Base-by-base conservation (phyloP, 352 stramenopile species). In the Aphanomyces euteiches region DNA sequence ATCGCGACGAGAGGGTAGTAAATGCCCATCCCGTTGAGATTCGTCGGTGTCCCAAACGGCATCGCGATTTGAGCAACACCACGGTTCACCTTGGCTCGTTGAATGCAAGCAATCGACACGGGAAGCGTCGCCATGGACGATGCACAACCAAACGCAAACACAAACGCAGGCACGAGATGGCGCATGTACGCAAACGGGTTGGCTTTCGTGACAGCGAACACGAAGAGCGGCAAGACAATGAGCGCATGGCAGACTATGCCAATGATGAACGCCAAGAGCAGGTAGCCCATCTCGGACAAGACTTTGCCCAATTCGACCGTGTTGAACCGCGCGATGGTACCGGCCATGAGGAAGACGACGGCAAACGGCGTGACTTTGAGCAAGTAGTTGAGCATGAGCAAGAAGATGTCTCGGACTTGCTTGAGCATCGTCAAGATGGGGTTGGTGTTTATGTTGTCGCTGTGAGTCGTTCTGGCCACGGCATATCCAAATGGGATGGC, bases 171-270 rank as follows among this genome's bases (percentile, higher is more conserved):
- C 48, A 81, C 45, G 81, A 93, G 88, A 53, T 80, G 69, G 37
- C 72, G 67, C 79, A 91, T 90, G 81, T 91, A 79, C 5, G 50
- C 43, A 77, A 87, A 92, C 47, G 85, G 85, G 73, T 90, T 91
- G 68, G 75, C 84, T 2, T 80, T 78, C 34, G 84, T 84, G 47
- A 85, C 66, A 38, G 88, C 2, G 67, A 90, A 93, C 43, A 91
- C 79, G n/a, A 93, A 67, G 13, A 78, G 47, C 8, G 85, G 85
- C 69, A 84, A 80, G 17, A 87, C 66, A 36, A 91, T 54, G 34
- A 90, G 19, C 48, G 85, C 73, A 56, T 91, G 82, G 8, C 85
- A 28, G 7, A 73, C 8, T 34, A 73, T 43, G 3, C 78, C 80
- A 4, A 72, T 69, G 28, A 83, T 21, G 5, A 76, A 81, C 0